Evolutionary conservation across 1,139 yeast species (phyloP), one percentile per base, ranked within the genome.

Genomic region (Yamadazyma triangularis): DNA sequence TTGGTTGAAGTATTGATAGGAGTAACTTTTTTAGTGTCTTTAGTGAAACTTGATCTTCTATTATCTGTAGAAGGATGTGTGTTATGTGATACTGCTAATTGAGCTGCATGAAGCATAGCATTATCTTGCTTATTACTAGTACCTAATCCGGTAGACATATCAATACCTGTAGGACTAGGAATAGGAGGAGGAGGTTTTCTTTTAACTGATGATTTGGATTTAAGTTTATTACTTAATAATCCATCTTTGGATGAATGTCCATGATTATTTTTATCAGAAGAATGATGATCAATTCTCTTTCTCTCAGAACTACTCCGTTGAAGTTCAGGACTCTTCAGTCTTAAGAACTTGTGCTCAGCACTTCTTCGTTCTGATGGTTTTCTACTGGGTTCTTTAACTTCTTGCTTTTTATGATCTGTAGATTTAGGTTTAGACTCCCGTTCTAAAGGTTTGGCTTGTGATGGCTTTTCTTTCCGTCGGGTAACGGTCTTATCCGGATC

Each of bases 91-190:
- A 72, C 74, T 1, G 74, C 76, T 34, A 64, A 50, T 39, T 64
- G 65, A 2, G 73, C 73, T 10, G 73, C 74, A 34, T 63, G 65
- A 15, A 68, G 45, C 38, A 52, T 59, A 3, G 56, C 68, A 28
- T 48, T 47, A 7, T 47, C 58, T 12, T 39, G 47, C 16, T 41
- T 45, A 8, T 39, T 23, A 2, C 45, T 39, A 20, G 38, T 36
- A 16, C 55, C 51, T 18, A 64, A 50, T 0, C 70, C 70, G 4
- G 70, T 63, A 25, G 65, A 58, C 53, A 55, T 51, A 36, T 59
- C 56, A 15, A 57, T 30, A 4, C 41, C 45, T 11, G 42, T 50
- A 21, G 31, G 45, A 1, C 51, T 32, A 3, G 52, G 39, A n/a
- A 52, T 38, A 12, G 60, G 60, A 14, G 70, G 67, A 3, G 69